Evolutionary conservation across 495 filamentous ascomycete genomes (phyloP).

Genomic region (Lophiotrema nucula): DNA sequence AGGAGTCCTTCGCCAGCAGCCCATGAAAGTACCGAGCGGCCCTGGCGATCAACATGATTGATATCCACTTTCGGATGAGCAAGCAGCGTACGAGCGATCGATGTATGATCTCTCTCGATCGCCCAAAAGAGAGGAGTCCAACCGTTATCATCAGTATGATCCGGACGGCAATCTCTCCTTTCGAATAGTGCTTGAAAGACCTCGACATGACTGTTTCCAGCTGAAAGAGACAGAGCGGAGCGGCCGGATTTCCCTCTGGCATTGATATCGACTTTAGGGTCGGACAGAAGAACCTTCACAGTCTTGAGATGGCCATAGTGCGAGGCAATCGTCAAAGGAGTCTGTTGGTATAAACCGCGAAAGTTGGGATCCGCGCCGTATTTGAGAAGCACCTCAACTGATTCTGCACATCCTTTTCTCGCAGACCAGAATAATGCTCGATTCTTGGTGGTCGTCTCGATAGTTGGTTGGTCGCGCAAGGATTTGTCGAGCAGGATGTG

Average conservation of each 20-base stretch:
- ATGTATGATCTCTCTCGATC: constrained; percentile 8
- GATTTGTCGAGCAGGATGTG: not conserved
- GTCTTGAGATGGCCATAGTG: constrained; percentile 8
- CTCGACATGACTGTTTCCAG: constrained; percentile 18
- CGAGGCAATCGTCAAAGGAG: constrained; percentile 10
- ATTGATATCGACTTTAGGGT: not conserved
- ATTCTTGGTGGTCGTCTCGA: constrained; percentile 13
- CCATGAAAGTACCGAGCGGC: constrained; percentile 18
- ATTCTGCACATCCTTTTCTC: constrained; percentile 3
- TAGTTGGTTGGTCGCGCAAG: not conserved
- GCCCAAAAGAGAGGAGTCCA: constrained; percentile 26
- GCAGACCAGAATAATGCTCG: constrained; percentile 28
- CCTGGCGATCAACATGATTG: constrained; percentile 13
- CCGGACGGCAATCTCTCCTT: not conserved
- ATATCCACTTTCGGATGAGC: not conserved
- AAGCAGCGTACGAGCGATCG: constrained; percentile 8
- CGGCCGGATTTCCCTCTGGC: constrained; percentile 5
- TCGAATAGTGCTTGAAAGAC: constrained; percentile 1
- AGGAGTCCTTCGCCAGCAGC: constrained; percentile 20
- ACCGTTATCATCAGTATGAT: constrained; percentile 1
- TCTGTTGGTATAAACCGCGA: not conserved
- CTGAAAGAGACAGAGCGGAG: constrained; percentile 16
- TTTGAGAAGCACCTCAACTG: constrained; percentile 7
- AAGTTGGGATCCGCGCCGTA: constrained; percentile 17
- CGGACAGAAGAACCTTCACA: constrained; percentile 2